Evolutionary conservation across 2,329 filamentous ascomycete species (phyloP).

Genomic region (Coccinonectria pachysandricola): DNA sequence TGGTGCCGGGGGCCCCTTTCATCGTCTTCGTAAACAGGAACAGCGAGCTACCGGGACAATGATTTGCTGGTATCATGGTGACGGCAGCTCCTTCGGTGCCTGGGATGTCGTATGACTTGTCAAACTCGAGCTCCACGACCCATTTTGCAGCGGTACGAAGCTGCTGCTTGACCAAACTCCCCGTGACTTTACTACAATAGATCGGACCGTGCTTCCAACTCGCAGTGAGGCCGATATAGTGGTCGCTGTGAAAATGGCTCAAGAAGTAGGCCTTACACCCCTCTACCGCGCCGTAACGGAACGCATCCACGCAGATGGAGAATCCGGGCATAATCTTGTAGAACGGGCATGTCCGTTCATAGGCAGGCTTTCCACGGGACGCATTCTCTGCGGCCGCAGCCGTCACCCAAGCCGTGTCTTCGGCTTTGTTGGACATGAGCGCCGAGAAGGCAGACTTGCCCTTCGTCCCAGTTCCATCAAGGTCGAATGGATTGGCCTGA

Average conservation of each 20-base stretch:
- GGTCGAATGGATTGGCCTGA: conserved; percentile 66
- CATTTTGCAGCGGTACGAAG: conserved; percentile 77
- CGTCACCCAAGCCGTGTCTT: conserved; percentile 80
- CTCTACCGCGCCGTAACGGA: conserved; percentile 86
- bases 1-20: conserved; percentile 47
- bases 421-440: conserved; percentile 85
- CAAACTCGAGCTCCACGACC: conserved; percentile 78
- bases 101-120: conserved; percentile 67
- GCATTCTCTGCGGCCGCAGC: conserved; percentile 72
- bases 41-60: conserved; percentile 88
- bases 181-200: conserved; percentile 90
- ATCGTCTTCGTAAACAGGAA: conserved; percentile 81
- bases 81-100: conserved; percentile 74
- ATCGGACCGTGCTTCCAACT: conserved; percentile 91
- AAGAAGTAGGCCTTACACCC: conserved; percentile 93
- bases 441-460: conserved; percentile 73
- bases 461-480: conserved; percentile 30
- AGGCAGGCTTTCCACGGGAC: conserved; percentile 74
- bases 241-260: conserved; percentile 96
- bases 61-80: conserved; percentile 93
- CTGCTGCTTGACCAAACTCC: conserved; percentile 77
- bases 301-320: conserved; percentile 89
- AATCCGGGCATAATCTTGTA: conserved; percentile 97
- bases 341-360: conserved; percentile 87
- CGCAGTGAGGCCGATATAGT: conserved; percentile 83